Percentiles rank a stretch among this genome's conserved stretches.
Conservation (phyloP, 108 stramenopile species). For the Cylindrotheca closterium region DNA sequence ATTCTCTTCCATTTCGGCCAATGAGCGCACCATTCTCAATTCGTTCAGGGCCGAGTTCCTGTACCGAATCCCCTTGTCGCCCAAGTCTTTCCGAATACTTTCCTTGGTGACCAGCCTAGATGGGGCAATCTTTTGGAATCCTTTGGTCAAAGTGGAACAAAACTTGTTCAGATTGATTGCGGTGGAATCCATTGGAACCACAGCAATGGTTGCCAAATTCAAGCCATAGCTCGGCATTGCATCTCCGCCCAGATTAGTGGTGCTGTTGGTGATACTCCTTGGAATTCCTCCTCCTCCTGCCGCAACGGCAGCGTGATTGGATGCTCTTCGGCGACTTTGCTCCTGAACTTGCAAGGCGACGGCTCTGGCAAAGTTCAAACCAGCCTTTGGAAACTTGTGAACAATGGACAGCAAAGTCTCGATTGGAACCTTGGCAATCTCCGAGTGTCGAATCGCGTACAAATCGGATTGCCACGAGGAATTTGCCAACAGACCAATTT, state of each 20-base stretch:
- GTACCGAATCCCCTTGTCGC: conserved; percentile 25
- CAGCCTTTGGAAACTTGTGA: conserved; percentile 35
- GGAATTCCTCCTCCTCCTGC: conserved; percentile 1
- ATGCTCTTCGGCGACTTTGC: no score
- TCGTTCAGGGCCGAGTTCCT: conserved; percentile 30
- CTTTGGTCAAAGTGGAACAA: conserved; percentile 22
- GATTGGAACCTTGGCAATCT: conserved; percentile 48
- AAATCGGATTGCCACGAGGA: conserved; percentile 34
- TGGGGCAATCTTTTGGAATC: conserved; percentile 42
- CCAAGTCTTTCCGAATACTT: conserved; percentile 23
- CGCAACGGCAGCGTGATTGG: no score
- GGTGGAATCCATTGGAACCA: conserved; percentile 37
- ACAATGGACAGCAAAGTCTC: conserved; percentile 33
- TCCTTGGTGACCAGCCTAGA: conserved; percentile 42
- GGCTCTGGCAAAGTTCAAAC: conserved; percentile 42
- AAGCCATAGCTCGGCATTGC: conserved; percentile 43
- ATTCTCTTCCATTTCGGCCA: conserved; percentile 55
- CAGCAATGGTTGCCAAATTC: conserved; percentile 51
- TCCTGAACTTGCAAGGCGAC: conserved; percentile 36
- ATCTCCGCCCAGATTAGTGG: conserved; percentile 6
- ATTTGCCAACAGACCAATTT: conserved; percentile 32
- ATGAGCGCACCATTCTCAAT: conserved; percentile 40
- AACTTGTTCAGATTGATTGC: conserved; percentile 32
- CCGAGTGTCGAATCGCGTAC: conserved; percentile 46
- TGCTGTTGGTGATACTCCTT: no score